A percentile compares a stretch with the other conserved stretches of the same genome.
These are phyloP conservation scores for Heteromeles arbutifolia DNA, from an alignment of 306 rosid species.

Conservation along the genomic window DNA sequence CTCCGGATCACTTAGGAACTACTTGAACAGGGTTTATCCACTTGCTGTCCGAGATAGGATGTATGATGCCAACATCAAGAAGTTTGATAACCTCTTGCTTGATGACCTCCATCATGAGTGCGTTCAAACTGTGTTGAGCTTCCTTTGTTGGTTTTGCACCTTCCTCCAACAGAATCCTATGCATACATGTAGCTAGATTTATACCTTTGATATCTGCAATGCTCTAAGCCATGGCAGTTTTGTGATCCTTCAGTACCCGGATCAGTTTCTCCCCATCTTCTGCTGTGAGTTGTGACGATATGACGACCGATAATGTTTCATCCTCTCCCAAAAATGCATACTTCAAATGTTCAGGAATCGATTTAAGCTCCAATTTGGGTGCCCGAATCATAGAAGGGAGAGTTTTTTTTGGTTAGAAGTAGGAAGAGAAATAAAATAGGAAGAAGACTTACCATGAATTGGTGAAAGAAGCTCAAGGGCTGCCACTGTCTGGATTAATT, in stretches of 20 bases:
- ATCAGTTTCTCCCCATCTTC: background rate
- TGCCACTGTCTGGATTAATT: no score
- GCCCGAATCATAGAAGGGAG: background rate
- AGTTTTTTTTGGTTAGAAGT: background rate
- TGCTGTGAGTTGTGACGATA: background rate
- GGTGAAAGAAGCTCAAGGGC: no score
- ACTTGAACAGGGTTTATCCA: no score
- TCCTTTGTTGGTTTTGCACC: background rate
- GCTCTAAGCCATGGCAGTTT: background rate
- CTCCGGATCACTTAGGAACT: background rate
- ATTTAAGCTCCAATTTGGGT: background rate
- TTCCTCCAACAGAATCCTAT: no score
- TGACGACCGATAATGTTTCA: background rate
- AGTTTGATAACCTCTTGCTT: background rate
- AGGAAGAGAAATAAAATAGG: no score
- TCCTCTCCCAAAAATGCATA: background rate
- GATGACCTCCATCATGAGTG: background rate
- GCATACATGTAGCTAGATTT: no score
- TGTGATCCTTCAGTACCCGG: background rate
- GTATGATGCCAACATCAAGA: background rate
- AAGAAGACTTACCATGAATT: no score
- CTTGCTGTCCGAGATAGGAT: background rate
- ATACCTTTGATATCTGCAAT: no score
- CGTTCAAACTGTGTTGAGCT: background rate
- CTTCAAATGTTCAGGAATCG: background rate